Conservation (phyloP, 495 filamentous ascomycete genomes). For the Aspergillus kassunensis region DNA sequence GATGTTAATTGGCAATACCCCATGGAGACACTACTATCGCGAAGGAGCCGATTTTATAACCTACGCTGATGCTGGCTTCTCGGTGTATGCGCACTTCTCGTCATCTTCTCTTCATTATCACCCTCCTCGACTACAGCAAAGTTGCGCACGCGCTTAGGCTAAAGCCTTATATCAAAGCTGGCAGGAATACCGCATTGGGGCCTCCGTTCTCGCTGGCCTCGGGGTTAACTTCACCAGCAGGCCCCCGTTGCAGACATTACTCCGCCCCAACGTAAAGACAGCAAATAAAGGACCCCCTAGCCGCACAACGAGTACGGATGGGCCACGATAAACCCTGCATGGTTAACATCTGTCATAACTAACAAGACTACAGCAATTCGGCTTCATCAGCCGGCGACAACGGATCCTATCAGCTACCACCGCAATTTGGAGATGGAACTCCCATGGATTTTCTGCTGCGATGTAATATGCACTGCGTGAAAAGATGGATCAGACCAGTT, state of each 20-base stretch:
- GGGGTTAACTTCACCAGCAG: no score
- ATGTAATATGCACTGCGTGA: no score
- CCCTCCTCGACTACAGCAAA: background rate
- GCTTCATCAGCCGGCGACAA: conserved; percentile 1
- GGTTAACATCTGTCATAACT: background rate
- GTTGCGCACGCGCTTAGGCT: background rate
- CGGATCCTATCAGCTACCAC: conserved; percentile 1
- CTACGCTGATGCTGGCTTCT: no score
- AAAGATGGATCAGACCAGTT: no score
- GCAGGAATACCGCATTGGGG: no score
- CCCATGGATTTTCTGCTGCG: no score
- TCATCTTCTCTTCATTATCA: background rate
- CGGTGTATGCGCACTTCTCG: no score
- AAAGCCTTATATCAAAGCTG: background rate
- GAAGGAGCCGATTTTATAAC: no score
- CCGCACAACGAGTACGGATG: conserved; percentile 1
- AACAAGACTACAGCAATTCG: background rate
- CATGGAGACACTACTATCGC: no score
- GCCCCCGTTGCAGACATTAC: background rate
- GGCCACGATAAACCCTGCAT: background rate
- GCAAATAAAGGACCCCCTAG: background rate
- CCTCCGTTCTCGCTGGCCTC: no score
- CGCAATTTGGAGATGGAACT: background rate
- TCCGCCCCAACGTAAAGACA: background rate
- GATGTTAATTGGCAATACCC: no score